These are phyloP conservation scores for Cubamyces sp. DNA, from an alignment of 768 basidiomycete genomes.

Conservation along the genomic window DNA sequence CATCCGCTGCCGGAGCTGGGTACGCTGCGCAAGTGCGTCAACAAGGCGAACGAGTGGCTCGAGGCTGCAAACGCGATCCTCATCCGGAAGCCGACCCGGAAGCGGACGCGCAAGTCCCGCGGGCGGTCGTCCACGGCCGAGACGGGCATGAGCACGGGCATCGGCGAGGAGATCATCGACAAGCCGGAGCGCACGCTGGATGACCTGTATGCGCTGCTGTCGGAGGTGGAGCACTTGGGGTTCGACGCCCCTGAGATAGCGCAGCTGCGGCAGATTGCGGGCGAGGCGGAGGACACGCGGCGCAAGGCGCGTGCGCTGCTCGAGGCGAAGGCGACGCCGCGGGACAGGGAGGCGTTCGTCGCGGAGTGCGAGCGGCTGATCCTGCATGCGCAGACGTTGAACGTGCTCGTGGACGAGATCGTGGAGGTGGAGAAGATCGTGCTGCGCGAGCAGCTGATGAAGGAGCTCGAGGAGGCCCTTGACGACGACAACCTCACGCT, in stretches of 20 bases:
- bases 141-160: constrained; percentile 37
- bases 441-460: constrained; percentile 74
- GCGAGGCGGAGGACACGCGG: constrained; percentile 68
- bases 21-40: constrained; percentile 78
- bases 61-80: constrained; percentile 80
- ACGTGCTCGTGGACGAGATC: constrained; percentile 84
- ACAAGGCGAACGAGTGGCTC: constrained; percentile 85
- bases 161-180: constrained; percentile 51
- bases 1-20: constrained; percentile 72
- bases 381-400: constrained; percentile 71
- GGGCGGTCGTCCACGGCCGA: constrained; percentile 45
- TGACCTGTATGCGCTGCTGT: constrained; percentile 70
- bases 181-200: constrained; percentile 72
- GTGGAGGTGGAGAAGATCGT: constrained; percentile 79
- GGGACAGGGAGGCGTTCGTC: constrained; percentile 60
- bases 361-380: constrained; percentile 74
- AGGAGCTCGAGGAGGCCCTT: constrained; percentile 74
- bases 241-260: constrained; percentile 84
- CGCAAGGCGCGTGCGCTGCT: constrained; percentile 58
- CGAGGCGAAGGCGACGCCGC: constrained; percentile 42
- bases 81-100: constrained; percentile 78
- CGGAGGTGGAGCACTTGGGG: constrained; percentile 76
- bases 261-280: constrained; percentile 54
- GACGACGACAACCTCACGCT: constrained; percentile 66
- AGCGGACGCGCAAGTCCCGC: constrained; percentile 69